These are phyloP conservation scores for Corchorus olitorius DNA, from an alignment of 345 rosid species.

Conservation along the genomic window DNA sequence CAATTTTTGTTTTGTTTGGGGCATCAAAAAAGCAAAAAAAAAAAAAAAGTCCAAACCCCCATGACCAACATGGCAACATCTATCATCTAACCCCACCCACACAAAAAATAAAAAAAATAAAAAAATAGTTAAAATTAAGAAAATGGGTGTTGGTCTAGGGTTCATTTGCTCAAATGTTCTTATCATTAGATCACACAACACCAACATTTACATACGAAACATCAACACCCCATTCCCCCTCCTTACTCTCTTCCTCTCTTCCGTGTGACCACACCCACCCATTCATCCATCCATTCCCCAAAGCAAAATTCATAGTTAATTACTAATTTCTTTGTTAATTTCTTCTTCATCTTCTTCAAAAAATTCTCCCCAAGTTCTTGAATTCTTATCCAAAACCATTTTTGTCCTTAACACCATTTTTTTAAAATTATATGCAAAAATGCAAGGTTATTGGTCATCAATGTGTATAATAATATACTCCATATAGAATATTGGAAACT, in stretches of 20 bases:
- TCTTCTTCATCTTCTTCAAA: background rate
- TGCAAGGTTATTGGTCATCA: background rate
- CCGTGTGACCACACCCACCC: constrained; percentile 18
- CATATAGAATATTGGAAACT: background rate
- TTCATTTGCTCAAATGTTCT: constrained; percentile 31
- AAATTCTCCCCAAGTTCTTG: too few relatives aligned
- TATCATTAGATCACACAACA: constrained; percentile 19
- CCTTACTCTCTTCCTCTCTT: background rate
- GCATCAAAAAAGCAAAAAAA: too few relatives aligned
- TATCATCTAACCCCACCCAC: constrained; percentile 44
- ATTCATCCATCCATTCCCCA: background rate
- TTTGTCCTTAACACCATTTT: background rate
- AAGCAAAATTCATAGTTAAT: too few relatives aligned
- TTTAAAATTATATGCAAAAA: too few relatives aligned
- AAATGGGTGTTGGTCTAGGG: constrained; percentile 20
- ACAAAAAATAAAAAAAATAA: background rate
- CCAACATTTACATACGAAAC: background rate
- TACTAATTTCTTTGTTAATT: too few relatives aligned
- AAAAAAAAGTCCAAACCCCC: constrained; percentile 19
- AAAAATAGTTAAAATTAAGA: too few relatives aligned
- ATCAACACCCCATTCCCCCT: background rate
- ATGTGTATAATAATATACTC: background rate
- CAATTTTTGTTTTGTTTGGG: background rate
- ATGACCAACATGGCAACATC: constrained; percentile 15
- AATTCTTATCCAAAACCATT: background rate